Percentiles rank a stretch among this genome's conserved stretches.
These are phyloP conservation scores for Rachicladosporium sp. DNA, from an alignment of 2,329 filamentous ascomycete species.

Conservation along the genomic window DNA sequence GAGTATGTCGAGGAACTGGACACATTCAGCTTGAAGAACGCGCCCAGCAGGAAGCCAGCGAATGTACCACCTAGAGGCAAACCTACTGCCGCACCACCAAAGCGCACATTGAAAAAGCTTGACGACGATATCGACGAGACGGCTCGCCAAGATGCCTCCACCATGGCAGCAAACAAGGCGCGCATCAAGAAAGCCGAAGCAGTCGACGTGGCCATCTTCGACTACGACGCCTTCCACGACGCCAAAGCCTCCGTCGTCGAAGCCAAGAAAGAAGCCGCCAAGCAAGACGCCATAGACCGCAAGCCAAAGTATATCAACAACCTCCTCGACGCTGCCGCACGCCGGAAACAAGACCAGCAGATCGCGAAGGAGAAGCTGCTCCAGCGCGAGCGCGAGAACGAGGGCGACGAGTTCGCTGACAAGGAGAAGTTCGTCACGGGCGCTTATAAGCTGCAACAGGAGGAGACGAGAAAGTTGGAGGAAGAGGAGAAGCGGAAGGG, in stretches of 20 bases:
- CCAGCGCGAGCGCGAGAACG: constrained; percentile 62
- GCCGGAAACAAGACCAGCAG: constrained; percentile 64
- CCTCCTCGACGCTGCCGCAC: constrained; percentile 59
- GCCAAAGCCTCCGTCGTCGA: constrained; percentile 49
- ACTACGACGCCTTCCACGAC: constrained; percentile 76
- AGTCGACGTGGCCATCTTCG: constrained; percentile 64
- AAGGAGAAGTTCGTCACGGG: constrained; percentile 81
- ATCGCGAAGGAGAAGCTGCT: constrained; percentile 73
- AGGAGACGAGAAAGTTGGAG: constrained; percentile 57
- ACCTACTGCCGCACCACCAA: constrained; percentile 24
- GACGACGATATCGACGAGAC: constrained; percentile 26
- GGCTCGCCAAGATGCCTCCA: constrained; percentile 49
- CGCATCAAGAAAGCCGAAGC: constrained; percentile 53
- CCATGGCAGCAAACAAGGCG: constrained; percentile 49
- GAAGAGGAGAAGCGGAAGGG: constrained; percentile 58
- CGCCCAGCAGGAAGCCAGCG: neutral
- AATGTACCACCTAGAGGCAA: constrained; percentile 19
- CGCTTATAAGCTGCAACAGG: constrained; percentile 70
- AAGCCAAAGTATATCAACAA: constrained; percentile 70
- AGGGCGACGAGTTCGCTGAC: constrained; percentile 68
- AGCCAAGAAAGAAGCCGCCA: constrained; percentile 43
- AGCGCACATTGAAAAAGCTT: constrained; percentile 17
- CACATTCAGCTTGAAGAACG: neutral
- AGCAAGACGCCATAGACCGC: constrained; percentile 44
- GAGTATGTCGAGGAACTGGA: neutral